Evolutionary conservation across 441 rosid species (phyloP).

Genomic region (Erodium chrysanthum): DNA sequence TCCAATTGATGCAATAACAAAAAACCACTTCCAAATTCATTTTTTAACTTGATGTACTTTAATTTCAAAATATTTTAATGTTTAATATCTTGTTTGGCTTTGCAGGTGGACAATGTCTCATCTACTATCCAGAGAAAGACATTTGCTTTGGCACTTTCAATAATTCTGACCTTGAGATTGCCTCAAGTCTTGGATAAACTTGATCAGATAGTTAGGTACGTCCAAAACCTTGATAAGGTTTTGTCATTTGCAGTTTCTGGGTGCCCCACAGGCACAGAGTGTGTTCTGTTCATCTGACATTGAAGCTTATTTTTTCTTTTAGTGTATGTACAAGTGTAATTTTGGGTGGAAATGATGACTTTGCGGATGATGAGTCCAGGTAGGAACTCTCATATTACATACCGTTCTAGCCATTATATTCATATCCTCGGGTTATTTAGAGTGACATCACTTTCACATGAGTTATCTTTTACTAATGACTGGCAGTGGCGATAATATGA

Average conservation of each 20-base stretch:
- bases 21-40: neutral
- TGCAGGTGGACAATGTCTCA: conserved; percentile 73
- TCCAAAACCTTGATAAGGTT: conserved; percentile 11
- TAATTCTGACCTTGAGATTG: conserved; percentile 72
- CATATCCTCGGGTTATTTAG: no score
- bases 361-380: conserved; percentile 77
- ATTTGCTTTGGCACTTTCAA: conserved; percentile 76
- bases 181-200: conserved; percentile 92
- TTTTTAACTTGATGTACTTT: neutral
- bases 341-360: conserved; percentile 65
- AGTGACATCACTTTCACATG: no score
- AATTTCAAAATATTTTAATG: neutral
- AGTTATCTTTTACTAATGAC: neutral
- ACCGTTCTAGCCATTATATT: neutral
- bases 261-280: neutral
- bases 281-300: conserved; percentile 3
- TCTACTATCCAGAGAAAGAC: conserved; percentile 53
- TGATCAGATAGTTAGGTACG: conserved; percentile 81
- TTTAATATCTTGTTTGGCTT: neutral
- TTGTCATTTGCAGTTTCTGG: neutral
- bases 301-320: conserved; percentile 16
- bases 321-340: conserved; percentile 82
- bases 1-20: neutral
- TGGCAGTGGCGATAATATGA: conserved; percentile 55
- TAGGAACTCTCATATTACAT: conserved; percentile 19